Evolutionary conservation across 495 filamentous ascomycete genomes (phyloP).

Genomic region (Tuber magnatum): DNA sequence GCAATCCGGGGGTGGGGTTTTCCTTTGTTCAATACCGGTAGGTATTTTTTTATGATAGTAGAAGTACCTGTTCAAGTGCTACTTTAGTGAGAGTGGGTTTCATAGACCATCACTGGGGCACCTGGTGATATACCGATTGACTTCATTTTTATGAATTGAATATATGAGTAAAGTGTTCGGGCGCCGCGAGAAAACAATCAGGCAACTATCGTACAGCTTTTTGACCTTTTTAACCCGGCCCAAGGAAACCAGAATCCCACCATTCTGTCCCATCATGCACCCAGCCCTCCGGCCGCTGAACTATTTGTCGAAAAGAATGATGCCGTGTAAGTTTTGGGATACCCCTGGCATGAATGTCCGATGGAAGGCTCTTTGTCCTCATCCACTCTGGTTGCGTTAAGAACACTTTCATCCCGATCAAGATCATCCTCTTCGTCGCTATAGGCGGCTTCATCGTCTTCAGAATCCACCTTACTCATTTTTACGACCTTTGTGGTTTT

Average conservation of each 20-base stretch:
- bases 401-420: constrained; percentile 61
- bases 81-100: background rate
- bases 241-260: background rate
- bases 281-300: constrained; percentile 47
- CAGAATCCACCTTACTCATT: constrained; percentile 58
- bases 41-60: background rate
- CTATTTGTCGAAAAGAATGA: constrained; percentile 59
- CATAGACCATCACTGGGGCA: background rate
- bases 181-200: background rate
- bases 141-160: background rate
- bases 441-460: constrained; percentile 65
- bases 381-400: constrained; percentile 67
- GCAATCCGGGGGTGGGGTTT: background rate
- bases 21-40: background rate
- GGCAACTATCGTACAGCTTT: background rate
- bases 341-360: constrained; percentile 19
- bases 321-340: constrained; percentile 45
- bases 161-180: background rate
- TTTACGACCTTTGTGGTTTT: constrained; percentile 48
- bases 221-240: background rate
- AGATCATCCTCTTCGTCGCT: constrained; percentile 49
- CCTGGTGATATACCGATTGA: background rate
- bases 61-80: background rate
- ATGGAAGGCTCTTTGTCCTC: constrained; percentile 34
- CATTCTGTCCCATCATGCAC: background rate